These are phyloP conservation scores for Metahyphopichia silvanorum DNA, from an alignment of 805 yeast species.

Conservation along the genomic window DNA sequence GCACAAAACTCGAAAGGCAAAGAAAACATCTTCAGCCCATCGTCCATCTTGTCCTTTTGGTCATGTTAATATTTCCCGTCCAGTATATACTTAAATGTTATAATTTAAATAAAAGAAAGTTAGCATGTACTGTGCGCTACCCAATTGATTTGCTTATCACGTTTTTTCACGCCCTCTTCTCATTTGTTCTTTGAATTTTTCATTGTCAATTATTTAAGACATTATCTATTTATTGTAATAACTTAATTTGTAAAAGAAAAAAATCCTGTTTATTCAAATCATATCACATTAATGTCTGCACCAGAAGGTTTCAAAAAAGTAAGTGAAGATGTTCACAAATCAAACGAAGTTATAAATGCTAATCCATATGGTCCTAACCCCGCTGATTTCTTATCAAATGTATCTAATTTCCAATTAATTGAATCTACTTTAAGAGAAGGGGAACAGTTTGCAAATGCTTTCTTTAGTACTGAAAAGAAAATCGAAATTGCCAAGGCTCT, in stretches of 20 bases:
- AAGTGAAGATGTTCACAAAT: slow-evolving; percentile 29
- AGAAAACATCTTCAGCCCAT: neutral
- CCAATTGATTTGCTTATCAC: too few relatives aligned
- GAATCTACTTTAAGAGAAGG: slow-evolving; percentile 63
- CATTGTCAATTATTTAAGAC: too few relatives aligned
- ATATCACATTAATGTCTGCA: slow-evolving; percentile 23
- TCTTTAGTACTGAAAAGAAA: slow-evolving; percentile 54
- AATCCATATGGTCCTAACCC: slow-evolving; percentile 63
- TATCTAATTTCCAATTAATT: slow-evolving; percentile 49
- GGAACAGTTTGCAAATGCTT: slow-evolving; percentile 63
- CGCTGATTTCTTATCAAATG: slow-evolving; percentile 54
- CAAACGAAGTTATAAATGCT: slow-evolving; percentile 14
- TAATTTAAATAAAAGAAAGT: too few relatives aligned
- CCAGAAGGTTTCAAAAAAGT: slow-evolving; percentile 35
- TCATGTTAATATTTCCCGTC: too few relatives aligned
- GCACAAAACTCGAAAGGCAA: neutral
- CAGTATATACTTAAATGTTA: too few relatives aligned
- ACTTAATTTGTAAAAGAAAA: too few relatives aligned
- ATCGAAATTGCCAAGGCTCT: slow-evolving; percentile 58
- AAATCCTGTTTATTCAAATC: too few relatives aligned
- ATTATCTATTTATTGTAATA: too few relatives aligned
- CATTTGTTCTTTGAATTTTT: too few relatives aligned
- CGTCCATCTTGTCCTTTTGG: too few relatives aligned
- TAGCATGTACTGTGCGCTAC: too few relatives aligned
- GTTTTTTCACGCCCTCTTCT: too few relatives aligned